These are phyloP conservation scores for Phyllosticta capitalensis DNA, from an alignment of 2,329 filamentous ascomycete genomes.

Conservation along the genomic window DNA sequence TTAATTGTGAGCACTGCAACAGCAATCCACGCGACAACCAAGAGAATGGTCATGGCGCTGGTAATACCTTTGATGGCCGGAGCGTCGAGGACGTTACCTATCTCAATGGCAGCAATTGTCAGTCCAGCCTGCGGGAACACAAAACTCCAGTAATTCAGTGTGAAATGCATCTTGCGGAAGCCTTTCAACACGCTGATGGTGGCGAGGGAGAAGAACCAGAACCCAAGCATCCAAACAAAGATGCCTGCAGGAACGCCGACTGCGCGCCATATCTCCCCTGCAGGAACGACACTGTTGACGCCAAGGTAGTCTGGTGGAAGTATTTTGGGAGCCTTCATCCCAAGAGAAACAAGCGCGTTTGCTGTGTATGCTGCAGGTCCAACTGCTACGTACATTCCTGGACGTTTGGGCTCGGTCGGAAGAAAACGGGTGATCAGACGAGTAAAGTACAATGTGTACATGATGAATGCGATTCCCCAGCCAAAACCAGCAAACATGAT, in stretches of 20 bases:
- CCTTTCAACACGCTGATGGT: constrained; percentile 30
- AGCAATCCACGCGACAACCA: constrained; percentile 48
- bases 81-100: constrained; percentile 46
- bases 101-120: constrained; percentile 48
- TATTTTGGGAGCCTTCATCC: constrained; percentile 29
- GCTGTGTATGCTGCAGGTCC: constrained; percentile 28
- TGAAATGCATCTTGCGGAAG: constrained; percentile 36
- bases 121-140: constrained; percentile 59
- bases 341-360: constrained; percentile 36
- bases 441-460: constrained; percentile 36
- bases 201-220: constrained; percentile 43
- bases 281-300: constrained; percentile 18
- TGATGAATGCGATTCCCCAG: constrained; percentile 35
- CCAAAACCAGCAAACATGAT: constrained; percentile 38
- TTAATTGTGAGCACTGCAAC: constrained; percentile 40
- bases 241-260: constrained; percentile 34
- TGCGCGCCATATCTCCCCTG: constrained; percentile 30
- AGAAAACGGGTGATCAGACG: constrained; percentile 28
- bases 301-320: constrained; percentile 26
- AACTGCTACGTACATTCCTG: constrained; percentile 45
- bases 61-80: constrained; percentile 44
- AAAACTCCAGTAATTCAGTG: constrained; percentile 53
- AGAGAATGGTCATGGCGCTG: constrained; percentile 45
- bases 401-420: constrained; percentile 32
- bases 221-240: constrained; percentile 40